phyloP scores from a whole-genome alignment of 306 rosid species.

The Castanea crenata region DNA sequence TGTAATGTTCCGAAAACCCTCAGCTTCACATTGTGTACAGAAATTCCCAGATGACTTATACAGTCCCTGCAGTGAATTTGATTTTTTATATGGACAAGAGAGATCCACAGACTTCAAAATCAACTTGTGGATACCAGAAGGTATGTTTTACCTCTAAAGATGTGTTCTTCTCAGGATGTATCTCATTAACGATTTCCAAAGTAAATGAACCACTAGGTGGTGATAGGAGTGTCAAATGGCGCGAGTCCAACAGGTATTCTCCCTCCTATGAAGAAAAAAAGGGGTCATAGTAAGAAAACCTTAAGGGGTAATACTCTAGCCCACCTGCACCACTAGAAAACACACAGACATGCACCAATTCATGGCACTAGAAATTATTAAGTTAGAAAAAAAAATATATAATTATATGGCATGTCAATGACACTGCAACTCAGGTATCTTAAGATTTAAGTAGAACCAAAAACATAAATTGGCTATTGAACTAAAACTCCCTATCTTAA shows the following conservation, averaged over 20 bases:
- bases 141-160: slow-evolving; percentile 70
- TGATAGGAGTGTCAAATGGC: slow-evolving; percentile 67
- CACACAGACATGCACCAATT: background rate
- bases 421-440: background rate
- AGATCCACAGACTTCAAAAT: slow-evolving; percentile 6
- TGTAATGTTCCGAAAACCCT: slow-evolving; percentile 95
- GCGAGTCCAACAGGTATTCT: slow-evolving; percentile 61
- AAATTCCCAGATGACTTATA: slow-evolving; percentile 92
- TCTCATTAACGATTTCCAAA: slow-evolving; percentile 79
- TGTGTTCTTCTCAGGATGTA: slow-evolving; percentile 79
- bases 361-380: background rate
- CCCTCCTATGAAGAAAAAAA: slow-evolving; percentile 51
- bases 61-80: slow-evolving; percentile 69
- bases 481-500: background rate
- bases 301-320: background rate
- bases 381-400: background rate
- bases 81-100: slow-evolving; percentile 13
- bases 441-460: background rate
- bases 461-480: background rate
- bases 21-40: slow-evolving; percentile 99
- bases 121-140: background rate
- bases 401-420: background rate
- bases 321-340: background rate
- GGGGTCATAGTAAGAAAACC: background rate
- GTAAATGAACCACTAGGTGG: slow-evolving; percentile 70